Evolutionary conservation across 2,329 filamentous ascomycete species (phyloP), one percentile per base, ranked within the genome.

Genomic region (Talaromyces sp.): DNA sequence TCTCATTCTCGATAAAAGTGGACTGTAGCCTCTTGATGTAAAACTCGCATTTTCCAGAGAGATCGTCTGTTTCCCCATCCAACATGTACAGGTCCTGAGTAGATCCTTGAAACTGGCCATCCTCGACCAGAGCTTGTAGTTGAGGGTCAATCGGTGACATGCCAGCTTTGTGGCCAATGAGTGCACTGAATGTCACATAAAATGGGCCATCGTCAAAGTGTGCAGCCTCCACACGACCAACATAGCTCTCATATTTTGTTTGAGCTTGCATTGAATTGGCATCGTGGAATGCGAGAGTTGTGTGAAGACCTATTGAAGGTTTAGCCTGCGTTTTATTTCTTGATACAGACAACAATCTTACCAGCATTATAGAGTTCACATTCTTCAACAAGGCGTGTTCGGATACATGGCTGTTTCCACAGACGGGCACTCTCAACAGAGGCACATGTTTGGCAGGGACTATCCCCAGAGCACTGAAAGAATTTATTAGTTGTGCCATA

Each of bases 361-460:
- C 75, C 79, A 43, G 80, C 77, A 58, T 79, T 80, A 67, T 82
- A 86, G 13, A 84, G 72, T 56, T 79, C 78, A 64, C 84, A 82
- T 64, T 83, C 80, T 39, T 84, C 81, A 5, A 79, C 78, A 52
- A 86, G 78, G 21, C 80, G 79, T 17, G 81, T 83, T 13, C 83
- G 77, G 45, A 85, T 77, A 62, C 83, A 86, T 7, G 78, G 80
- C 59, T 81, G 77, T 64, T 84, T 85, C 83, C 83, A 86, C 19
- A 85, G 63, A 40, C 83, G 77, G 36, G 83, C 83, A 59, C 79
- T 82, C 64, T 84, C 81, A n/a, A 86, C 80, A 60, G 79, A 80
- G 53, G 76, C 75, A 62, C 83, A 86, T 9, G 81, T 83, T 25
- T 73, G 80, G 66, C 83, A 86, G 15, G 83, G 83, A 39, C 77